Conservation (phyloP, 225 moss, liverwort and hornwort species). For the Rhytidiadelphus loreus region DNA sequence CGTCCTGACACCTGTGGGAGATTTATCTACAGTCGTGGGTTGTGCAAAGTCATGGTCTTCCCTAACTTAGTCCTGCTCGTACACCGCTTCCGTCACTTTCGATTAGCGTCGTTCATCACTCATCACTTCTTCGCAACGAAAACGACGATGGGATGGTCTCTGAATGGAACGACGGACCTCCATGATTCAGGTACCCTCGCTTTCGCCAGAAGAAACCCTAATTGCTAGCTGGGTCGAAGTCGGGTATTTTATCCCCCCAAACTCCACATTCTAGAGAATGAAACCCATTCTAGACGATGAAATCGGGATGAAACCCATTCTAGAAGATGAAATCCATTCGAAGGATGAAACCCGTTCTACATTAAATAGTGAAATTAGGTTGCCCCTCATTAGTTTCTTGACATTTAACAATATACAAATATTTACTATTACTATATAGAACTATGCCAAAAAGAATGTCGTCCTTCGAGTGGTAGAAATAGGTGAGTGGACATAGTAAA, state of each 20-base stretch:
- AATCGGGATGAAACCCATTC: background rate
- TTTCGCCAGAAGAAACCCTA: background rate
- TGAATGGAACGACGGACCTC: background rate
- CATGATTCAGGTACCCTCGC: background rate
- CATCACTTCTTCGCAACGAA: background rate
- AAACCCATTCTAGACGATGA: background rate
- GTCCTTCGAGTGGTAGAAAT: rapidly evolving
- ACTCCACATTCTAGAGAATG: background rate
- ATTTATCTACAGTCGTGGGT: background rate
- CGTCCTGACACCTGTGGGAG: no score
- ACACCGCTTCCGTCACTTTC: background rate
- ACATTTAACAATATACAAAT: background rate
- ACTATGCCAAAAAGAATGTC: background rate
- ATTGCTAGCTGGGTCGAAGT: background rate
- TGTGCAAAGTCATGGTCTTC: background rate
- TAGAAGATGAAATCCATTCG: background rate
- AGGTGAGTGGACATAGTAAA: rapidly evolving
- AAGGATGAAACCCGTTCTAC: no score
- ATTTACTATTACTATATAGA: rapidly evolving
- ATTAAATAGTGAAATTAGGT: background rate
- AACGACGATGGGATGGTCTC: background rate
- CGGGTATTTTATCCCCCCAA: background rate
- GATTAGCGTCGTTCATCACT: background rate
- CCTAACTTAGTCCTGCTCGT: background rate
- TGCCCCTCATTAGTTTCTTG: background rate